Conservation (phyloP, 2,329 filamentous ascomycete genomes). For the Paraconiothyrium brasiliense region DNA sequence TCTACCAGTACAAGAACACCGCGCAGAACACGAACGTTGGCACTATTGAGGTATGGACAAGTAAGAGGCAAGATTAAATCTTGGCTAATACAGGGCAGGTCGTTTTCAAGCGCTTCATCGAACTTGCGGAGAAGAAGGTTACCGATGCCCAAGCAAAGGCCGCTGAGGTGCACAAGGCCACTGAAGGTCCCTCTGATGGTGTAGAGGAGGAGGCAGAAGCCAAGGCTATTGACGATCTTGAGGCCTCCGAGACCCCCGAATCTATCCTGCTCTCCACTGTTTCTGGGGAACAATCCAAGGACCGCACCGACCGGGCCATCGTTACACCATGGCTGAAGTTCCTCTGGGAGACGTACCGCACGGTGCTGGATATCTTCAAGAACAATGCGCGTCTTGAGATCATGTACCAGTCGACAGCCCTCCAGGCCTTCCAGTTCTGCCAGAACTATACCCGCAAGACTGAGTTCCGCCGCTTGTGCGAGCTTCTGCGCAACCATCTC, state of each 20-base stretch:
- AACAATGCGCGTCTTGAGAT: slow-evolving; percentile 98
- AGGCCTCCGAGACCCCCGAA: slow-evolving; percentile 96
- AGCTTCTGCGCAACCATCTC: slow-evolving; percentile 97
- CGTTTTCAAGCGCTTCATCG: slow-evolving; percentile 97
- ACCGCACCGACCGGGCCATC: slow-evolving; percentile 96
- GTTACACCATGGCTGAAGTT: slow-evolving; percentile 99
- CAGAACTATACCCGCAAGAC: slow-evolving; percentile 98
- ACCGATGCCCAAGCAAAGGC: slow-evolving; percentile 95
- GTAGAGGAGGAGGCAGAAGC: slow-evolving; percentile 47
- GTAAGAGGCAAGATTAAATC: not conserved
- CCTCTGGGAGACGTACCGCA: slow-evolving; percentile 98
- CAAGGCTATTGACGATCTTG: slow-evolving; percentile 88
- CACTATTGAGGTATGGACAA: slow-evolving; percentile 82
- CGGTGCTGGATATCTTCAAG: slow-evolving; percentile 96
- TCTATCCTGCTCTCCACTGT: slow-evolving; percentile 98
- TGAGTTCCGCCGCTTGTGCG: slow-evolving; percentile 97
- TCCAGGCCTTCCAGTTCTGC: slow-evolving; percentile 99
- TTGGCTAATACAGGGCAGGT: slow-evolving; percentile 55
- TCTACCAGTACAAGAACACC: slow-evolving; percentile 99
- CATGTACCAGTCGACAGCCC: slow-evolving; percentile 97
- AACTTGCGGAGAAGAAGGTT: slow-evolving; percentile 95
- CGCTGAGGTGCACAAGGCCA: slow-evolving; percentile 88
- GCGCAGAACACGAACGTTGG: slow-evolving; percentile 98
- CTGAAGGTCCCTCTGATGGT: slow-evolving; percentile 75
- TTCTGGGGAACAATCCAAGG: slow-evolving; percentile 95